Base-by-base conservation (phyloP, 345 rosid species). In the Punica granatum region DNA sequence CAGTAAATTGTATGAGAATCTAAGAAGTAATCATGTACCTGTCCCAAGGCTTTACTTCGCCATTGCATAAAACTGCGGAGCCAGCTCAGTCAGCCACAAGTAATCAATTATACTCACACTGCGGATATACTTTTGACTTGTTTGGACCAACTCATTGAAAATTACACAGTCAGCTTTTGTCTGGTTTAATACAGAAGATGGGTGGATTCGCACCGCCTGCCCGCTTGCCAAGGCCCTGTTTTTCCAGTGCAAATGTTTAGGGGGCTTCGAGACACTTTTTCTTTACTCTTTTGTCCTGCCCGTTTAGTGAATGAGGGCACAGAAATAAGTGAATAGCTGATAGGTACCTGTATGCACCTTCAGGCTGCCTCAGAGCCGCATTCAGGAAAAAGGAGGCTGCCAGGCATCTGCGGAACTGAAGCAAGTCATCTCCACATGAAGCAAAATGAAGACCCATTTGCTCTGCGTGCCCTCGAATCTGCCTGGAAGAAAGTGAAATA, bases 371-470 rank as follows among this genome's bases (percentile, higher is more conserved):
- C 79, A 83, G 71, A 64, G 96, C 98, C 35, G 98, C 98, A 77
- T 90, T 89, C 66, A 90, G 89, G 82, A 93, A 93, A 82, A 93
- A 93, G 18, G 97, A 84, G 60, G 96, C 87, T 30, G 94, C 88
- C 31, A 93, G 97, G 79, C 98, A 93, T 81, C 89, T 87, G 37
- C 88, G 86, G 73, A 86, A 89, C 79, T 81, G 90, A 74, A 87
- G 85, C 70, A 74, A 70, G 75, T 89, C 96, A n/a, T 83, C 86
- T 30, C 94, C 96, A 49, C 97, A 89, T 53, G 98, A 90, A 71
- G 90, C 80, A 63, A 88, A 66, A 64, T 26, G 64, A 74, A 93
- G 86, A 42, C 90, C 90, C 92, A 93, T 87, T 76, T 87, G 96
- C 68, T 84, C 82, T 73, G 84, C 82, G 43, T 83, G 88, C 35